phyloP scores from a whole-genome alignment of 495 filamentous ascomycete species.

The Lasiosphaeria miniovina region DNA sequence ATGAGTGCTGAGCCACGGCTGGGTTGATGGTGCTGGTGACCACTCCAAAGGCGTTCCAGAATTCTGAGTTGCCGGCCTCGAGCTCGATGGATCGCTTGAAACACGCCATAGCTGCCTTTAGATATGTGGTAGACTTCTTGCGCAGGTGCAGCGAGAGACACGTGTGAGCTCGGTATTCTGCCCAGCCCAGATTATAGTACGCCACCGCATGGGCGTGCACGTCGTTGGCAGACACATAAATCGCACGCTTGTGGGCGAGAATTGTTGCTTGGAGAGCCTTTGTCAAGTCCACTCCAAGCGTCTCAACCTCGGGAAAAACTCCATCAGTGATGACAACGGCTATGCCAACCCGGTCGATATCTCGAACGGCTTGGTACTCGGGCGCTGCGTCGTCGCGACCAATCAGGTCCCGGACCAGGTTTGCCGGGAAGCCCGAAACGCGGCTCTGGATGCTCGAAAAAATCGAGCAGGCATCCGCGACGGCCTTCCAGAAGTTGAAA shows the following conservation, averaged over 20 bases:
- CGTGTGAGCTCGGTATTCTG: conserved; percentile 76
- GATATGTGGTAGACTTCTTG: conserved; percentile 56
- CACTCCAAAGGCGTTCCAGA: conserved; percentile 95
- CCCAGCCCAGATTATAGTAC: conserved; percentile 95
- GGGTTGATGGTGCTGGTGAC: conserved; percentile 81
- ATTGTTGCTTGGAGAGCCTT: conserved; percentile 65
- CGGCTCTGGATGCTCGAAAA: conserved; percentile 75
- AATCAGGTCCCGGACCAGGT: conserved; percentile 55
- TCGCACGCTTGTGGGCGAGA: conserved; percentile 80
- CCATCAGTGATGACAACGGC: conserved; percentile 44
- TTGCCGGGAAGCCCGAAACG: conserved; percentile 54
- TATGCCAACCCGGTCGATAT: conserved; percentile 67
- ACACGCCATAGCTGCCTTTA: conserved; percentile 81
- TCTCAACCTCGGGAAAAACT: conserved; percentile 42
- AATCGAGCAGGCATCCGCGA: conserved; percentile 83
- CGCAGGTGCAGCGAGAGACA: conserved; percentile 50
- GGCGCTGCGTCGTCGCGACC: conserved; percentile 46
- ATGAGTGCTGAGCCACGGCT: conserved; percentile 86
- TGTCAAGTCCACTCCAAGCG: conserved; percentile 46
- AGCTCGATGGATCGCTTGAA: conserved; percentile 97
- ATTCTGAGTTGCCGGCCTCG: conserved; percentile 92
- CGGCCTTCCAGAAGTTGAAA: conserved; percentile 92
- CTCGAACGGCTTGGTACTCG: conserved; percentile 60
- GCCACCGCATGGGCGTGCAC: conserved; percentile 89
- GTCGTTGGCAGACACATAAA: conserved; percentile 70